A percentile compares a stretch with the other conserved stretches of the same genome.
Evolutionary conservation across 164 flowering plant species (phyloP).

Genomic region (Platanus orientalis): DNA sequence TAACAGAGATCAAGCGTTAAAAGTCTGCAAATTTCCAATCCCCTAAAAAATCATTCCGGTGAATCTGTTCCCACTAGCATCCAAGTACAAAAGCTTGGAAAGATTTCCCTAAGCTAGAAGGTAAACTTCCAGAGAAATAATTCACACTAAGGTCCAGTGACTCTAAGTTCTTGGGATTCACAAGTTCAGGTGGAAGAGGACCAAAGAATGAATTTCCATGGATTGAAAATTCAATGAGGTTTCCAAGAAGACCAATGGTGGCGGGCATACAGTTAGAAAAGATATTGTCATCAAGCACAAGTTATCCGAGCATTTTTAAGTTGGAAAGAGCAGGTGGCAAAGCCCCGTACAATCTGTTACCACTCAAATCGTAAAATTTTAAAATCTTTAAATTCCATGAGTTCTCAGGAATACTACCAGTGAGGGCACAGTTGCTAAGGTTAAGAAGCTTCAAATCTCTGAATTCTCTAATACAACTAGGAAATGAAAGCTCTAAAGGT

Average conservation of each 20-base stretch:
- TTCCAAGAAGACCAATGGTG: slow-evolving; percentile 35
- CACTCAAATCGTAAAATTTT: slow-evolving; percentile 44
- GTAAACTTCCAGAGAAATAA: slow-evolving; percentile 42
- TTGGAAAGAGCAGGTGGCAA: slow-evolving; percentile 34
- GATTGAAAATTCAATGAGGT: slow-evolving; percentile 46
- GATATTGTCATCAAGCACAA: slow-evolving; percentile 46
- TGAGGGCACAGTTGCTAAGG: slow-evolving; percentile 44
- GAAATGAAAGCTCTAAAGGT: slow-evolving; percentile 42
- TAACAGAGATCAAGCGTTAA: slow-evolving; percentile 38
- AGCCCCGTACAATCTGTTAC: slow-evolving; percentile 39
- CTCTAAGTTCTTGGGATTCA: slow-evolving; percentile 30
- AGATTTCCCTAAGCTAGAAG: slow-evolving; percentile 43
- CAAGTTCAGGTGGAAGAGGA: slow-evolving; percentile 45
- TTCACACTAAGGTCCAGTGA: slow-evolving; percentile 47
- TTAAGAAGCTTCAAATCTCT: slow-evolving; percentile 42
- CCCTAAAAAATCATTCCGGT: slow-evolving; percentile 27
- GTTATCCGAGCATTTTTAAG: slow-evolving; percentile 34
- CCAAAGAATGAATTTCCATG: slow-evolving; percentile 43
- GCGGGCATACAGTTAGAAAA: slow-evolving; percentile 49
- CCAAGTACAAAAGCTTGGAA: slow-evolving; percentile 35
- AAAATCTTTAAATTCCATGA: slow-evolving; percentile 38
- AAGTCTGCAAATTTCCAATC: slow-evolving; percentile 28
- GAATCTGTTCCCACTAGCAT: slow-evolving; percentile 39
- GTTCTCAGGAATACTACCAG: slow-evolving; percentile 32
- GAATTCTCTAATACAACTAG: slow-evolving; percentile 32